These are phyloP conservation scores for Fusarium sulawesiense DNA, from an alignment of 2,329 filamentous ascomycete genomes.

Conservation along the genomic window DNA sequence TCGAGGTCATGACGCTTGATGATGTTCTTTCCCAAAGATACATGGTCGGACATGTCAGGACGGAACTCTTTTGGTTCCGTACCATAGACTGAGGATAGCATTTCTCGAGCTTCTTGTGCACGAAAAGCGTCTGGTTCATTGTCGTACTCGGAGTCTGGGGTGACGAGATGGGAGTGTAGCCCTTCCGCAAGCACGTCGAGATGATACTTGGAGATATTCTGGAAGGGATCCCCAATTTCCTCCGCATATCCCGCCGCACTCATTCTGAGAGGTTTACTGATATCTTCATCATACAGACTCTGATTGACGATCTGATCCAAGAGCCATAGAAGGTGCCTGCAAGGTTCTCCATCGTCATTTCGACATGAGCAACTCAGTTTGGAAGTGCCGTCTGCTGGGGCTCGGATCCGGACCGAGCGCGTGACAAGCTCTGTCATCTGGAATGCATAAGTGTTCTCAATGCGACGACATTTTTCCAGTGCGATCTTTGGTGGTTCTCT, in stretches of 20 bases:
- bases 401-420: constrained; percentile 62
- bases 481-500: constrained; percentile 61
- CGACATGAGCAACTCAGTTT: constrained; percentile 61
- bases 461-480: constrained; percentile 61
- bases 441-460: constrained; percentile 64
- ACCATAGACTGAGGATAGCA: constrained; percentile 60
- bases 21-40: constrained; percentile 48
- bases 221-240: constrained; percentile 62
- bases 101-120: constrained; percentile 62
- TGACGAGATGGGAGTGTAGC: constrained; percentile 61
- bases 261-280: constrained; percentile 56
- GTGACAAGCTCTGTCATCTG: constrained; percentile 66
- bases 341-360: constrained; percentile 52
- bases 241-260: constrained; percentile 56
- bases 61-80: constrained; percentile 57
- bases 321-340: constrained; percentile 66
- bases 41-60: constrained; percentile 57
- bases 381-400: constrained; percentile 53
- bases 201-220: constrained; percentile 61
- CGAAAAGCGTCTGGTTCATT: constrained; percentile 52
- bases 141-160: constrained; percentile 47
- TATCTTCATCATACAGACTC: constrained; percentile 56
- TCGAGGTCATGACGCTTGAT: constrained; percentile 61
- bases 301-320: constrained; percentile 64
- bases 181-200: constrained; percentile 64